Evolutionary conservation across 1,284 basidiomycete genomes (phyloP), one percentile per base, ranked within the genome.

Genomic region (Trichosporon coremiiforme): DNA sequence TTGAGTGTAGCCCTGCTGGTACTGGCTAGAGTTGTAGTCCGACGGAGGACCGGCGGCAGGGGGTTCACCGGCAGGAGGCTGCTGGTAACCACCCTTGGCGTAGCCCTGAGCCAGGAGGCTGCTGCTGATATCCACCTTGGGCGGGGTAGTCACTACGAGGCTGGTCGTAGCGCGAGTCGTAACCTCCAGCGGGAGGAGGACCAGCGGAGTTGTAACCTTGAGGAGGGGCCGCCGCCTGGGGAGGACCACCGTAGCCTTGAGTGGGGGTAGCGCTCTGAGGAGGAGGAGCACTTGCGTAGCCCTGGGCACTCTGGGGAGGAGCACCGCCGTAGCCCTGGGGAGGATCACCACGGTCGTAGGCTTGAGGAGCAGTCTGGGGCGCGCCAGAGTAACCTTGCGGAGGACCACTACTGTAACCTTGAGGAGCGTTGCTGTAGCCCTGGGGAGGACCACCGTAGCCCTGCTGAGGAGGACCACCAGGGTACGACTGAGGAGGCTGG

Each of bases 1-100:
- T 15, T 62, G 29, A n/a, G 17, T 15, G 57, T 62, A 33, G 29
- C 57, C 31, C 57, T 62, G 57, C 57, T 62, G 57, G 57, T 62
- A 33, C 57, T 62, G 57, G 50, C 50, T 20, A 8, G 50, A 20
- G 50, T 53, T 53, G 57, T 62, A 62, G 15, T 33, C 15, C 31
- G 13, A 31, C 2, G 20, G 57, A 33, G 57, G 17, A n/a, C 57
- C 17, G 31, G 31, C 31, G 31, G 57, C 31, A 62, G 29, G 31
- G 17, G 31, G 25, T 25, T 25, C 55, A 15, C 25, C 13, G 31
- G 53, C 53, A 29, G 55, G 29, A 20, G 57, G 29, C 57, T n/a
- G 29, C 29, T n/a, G 50, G 20, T 53, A 53, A 17, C 50, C 22
- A 25, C 50, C 4, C 50, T 53, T 20, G 10, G n/a, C 50, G 50